Percentiles rank a stretch among this genome's conserved stretches.
Conservation (phyloP, 345 rosid genomes). For the Pugionium cornutum region DNA sequence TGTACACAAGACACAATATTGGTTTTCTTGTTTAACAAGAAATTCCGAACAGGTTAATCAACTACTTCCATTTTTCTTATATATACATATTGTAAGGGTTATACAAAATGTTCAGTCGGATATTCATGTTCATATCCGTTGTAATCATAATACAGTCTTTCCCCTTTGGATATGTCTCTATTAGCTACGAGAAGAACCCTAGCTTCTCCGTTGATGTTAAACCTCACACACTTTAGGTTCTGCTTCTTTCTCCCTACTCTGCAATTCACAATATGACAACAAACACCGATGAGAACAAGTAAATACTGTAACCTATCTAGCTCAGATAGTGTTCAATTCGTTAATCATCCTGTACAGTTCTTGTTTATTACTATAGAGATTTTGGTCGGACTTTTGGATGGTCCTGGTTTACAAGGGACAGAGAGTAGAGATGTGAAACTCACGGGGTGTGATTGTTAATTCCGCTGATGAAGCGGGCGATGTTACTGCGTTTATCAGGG, state of each 20-base stretch:
- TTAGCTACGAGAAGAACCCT: constrained; percentile 86
- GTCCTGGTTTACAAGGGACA: background rate
- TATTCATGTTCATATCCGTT: constrained; percentile 89
- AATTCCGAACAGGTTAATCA: too few relatives aligned
- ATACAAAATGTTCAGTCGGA: constrained; percentile 94
- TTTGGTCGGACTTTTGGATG: background rate
- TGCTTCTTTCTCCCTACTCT: constrained; percentile 96
- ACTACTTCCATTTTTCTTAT: too few relatives aligned
- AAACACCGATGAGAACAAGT: background rate
- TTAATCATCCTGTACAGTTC: background rate
- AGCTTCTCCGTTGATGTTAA: constrained; percentile 71
- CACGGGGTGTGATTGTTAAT: constrained; percentile 88
- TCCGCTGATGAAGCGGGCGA: constrained; percentile 89
- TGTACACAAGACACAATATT: constrained; percentile 38
- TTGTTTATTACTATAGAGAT: background rate
- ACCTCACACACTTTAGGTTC: constrained; percentile 91
- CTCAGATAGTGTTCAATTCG: constrained; percentile 3
- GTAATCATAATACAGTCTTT: constrained; percentile 89
- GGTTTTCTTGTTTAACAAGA: background rate
- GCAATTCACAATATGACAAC: constrained; percentile 37
- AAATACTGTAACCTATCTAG: constrained; percentile 1
- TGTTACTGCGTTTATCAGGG: constrained; percentile 75
- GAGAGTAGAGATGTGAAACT: constrained; percentile 37
- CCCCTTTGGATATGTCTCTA: constrained; percentile 76
- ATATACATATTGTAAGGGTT: constrained; percentile 8